Evolutionary conservation across 352 stramenopile genomes (phyloP).

Genomic region (Pythium rhizo-oryzae): DNA sequence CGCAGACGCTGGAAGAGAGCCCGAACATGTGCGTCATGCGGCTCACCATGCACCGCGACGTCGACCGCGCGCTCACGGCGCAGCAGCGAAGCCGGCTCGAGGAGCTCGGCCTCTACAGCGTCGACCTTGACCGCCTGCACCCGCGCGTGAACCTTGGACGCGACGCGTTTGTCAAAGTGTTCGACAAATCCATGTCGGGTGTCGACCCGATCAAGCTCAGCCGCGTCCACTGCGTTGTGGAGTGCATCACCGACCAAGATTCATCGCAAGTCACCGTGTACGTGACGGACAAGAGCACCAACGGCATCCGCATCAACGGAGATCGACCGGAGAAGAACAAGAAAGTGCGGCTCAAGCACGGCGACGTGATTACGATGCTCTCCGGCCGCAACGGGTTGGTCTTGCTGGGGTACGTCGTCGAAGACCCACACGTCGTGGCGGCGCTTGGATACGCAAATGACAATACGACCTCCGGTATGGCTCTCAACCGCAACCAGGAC

Average conservation of each 20-base stretch:
- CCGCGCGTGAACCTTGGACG: constrained; percentile 51
- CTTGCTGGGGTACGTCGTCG: constrained; percentile 68
- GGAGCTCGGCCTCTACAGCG: constrained; percentile 52
- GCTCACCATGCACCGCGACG: constrained; percentile 66
- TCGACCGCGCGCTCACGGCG: constrained; percentile 57
- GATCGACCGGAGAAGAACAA: constrained; percentile 49
- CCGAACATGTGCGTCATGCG: constrained; percentile 57
- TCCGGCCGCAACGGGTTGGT: constrained; percentile 61
- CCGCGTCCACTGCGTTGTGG: constrained; percentile 60
- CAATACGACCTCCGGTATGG: constrained; percentile 19
- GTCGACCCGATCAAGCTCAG: constrained; percentile 73
- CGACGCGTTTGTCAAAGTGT: constrained; percentile 56
- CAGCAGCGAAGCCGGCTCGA: constrained; percentile 61
- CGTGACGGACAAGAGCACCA: constrained; percentile 74
- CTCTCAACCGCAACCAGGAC: constrained; percentile 44
- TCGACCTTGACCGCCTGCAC: constrained; percentile 60
- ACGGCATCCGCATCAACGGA: constrained; percentile 73
- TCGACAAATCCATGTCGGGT: constrained; percentile 55
- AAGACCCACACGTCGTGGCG: constrained; percentile 69
- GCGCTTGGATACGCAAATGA: constrained; percentile 27
- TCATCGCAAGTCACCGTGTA: constrained; percentile 51
- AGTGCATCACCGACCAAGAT: constrained; percentile 47
- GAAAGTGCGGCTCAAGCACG: constrained; percentile 52
- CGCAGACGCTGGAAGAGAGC: constrained; percentile 69
- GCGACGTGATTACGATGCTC: constrained; percentile 77